Evolutionary conservation across 2,329 filamentous ascomycete genomes (phyloP), one percentile per base, ranked within the genome.

Genomic region (Ophiognomonia clavigignenti-juglandacearum): DNA sequence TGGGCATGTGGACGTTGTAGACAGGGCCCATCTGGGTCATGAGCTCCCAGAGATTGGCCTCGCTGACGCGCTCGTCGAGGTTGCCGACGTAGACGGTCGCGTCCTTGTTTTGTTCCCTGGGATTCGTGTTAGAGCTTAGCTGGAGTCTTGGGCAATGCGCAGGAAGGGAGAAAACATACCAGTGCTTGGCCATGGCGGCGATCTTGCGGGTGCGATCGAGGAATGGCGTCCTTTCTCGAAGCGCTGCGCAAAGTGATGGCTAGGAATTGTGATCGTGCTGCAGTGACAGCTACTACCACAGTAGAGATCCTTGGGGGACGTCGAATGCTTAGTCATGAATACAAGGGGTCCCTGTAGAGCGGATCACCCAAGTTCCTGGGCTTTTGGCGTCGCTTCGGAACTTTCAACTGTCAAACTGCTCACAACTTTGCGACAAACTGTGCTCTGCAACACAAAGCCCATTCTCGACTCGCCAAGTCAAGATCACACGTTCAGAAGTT

Each of bases 11-110:
- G 54, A 98, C 92, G 69, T 97, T 97, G 63, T 95, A 88, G 60
- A 98, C 95, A 58, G 92, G 91, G 46, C 93, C 93, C 65, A 91
- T 90, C 73, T 98, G 93, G 47, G 96, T 83, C 90, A 97, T 97
- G 60, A 98, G 78, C 74, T 98, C 93, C 85, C 93, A 96, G 57
- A 98, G 83, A 57, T 96, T 79, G 58, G 86, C 84, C 63, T 96
- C 89, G 39, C 85, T 86, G 56, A 93, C 88, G 66, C 93, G 89
- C 74, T 98, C 93, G 72, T 98, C 93, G 61, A 98, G 89, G 67
- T 97, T 97, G 64, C 93, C 93, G 58, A 97, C 88, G 68, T 98
- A 98, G 65, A 97, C 88, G 35, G 93, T 97, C 58, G 90, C 90
- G 70, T 97, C 92, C 69, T 96, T 96, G 70, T 97, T 92, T 74